A percentile compares a stretch with the other conserved stretches of the same genome.
Conservation (phyloP, 371 early-diverging fungal species). For the Mucor indicus region DNA sequence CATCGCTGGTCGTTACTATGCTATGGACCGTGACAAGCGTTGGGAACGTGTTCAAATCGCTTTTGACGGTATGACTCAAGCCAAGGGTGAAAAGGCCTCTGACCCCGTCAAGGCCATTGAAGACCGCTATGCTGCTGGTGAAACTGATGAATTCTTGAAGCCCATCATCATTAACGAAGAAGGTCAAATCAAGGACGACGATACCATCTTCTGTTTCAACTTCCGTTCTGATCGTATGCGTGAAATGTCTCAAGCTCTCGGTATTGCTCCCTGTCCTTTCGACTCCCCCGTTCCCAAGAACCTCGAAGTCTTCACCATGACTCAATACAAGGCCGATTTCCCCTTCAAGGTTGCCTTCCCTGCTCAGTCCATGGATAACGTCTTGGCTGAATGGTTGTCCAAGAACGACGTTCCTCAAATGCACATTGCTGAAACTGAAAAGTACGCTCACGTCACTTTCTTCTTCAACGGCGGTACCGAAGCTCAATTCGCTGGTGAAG, state of each 20-base stretch:
- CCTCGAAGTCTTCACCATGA: conserved; percentile 91
- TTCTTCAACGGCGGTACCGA: conserved; percentile 99
- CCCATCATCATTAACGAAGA: conserved; percentile 85
- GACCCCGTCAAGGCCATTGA: conserved; percentile 77
- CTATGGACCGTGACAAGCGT: conserved; percentile 99
- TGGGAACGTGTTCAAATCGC: conserved; percentile 97
- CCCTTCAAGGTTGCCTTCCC: conserved; percentile 93
- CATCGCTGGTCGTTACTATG: conserved; percentile 97
- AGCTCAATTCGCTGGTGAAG: conserved; percentile 83
- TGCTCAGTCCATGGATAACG: conserved; percentile 94
- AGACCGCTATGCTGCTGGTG: conserved; percentile 77
- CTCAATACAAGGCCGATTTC: conserved; percentile 96
- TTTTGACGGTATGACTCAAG: conserved; percentile 85
- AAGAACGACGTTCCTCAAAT: conserved; percentile 84
- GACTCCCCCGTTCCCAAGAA: conserved; percentile 76
- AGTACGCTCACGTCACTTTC: conserved; percentile 99
- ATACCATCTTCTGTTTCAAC: conserved; percentile 92
- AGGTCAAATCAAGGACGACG: conserved; percentile 76
- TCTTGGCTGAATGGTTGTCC: conserved; percentile 95
- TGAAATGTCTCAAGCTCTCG: conserved; percentile 90
- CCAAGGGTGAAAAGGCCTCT: conserved; percentile 73
- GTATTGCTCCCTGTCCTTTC: conserved; percentile 87
- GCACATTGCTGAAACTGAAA: conserved; percentile 99
- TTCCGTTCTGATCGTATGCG: conserved; percentile 99
- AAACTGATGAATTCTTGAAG: conserved; percentile 98